Percentiles rank a stretch among this genome's conserved stretches.
phyloP scores from a whole-genome alignment of 208 protist genomes.

The Kentomonas sorsogonicus region DNA sequence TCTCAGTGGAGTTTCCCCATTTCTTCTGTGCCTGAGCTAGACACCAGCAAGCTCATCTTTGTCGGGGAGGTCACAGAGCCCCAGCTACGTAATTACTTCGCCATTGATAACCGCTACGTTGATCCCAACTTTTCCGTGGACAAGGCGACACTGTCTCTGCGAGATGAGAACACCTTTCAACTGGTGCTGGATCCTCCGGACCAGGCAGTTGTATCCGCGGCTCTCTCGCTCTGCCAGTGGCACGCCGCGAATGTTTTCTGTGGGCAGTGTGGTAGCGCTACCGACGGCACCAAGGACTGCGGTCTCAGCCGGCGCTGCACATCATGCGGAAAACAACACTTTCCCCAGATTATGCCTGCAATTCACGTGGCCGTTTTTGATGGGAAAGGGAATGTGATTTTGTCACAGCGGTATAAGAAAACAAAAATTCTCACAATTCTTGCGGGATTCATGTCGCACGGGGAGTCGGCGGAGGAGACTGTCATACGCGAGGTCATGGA shows the following conservation, averaged over 20 bases:
- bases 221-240: too few species aligned
- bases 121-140: too few species aligned
- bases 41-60: too few species aligned
- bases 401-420: constrained; percentile 26
- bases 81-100: too few species aligned
- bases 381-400: constrained; percentile 33
- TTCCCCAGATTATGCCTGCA: constrained; percentile 35
- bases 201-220: too few species aligned
- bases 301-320: constrained; percentile 23
- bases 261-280: constrained; percentile 22
- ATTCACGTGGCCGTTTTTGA: constrained; percentile 52
- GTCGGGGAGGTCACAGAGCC: too few species aligned
- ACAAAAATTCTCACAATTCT: constrained; percentile 32
- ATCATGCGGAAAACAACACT: constrained; percentile 23
- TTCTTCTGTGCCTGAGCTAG: too few species aligned
- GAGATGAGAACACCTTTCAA: too few species aligned
- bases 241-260: constrained; percentile 21
- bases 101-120: too few species aligned
- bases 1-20: too few species aligned
- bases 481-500: constrained; percentile 53
- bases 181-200: too few species aligned
- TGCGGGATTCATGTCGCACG: constrained; percentile 38
- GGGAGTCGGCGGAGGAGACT: constrained; percentile 49
- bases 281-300: constrained; percentile 9
- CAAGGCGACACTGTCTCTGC: too few species aligned